phyloP scores from a whole-genome alignment of 225 moss, liverwort and hornwort genomes.

The Straminergon stramineum region DNA sequence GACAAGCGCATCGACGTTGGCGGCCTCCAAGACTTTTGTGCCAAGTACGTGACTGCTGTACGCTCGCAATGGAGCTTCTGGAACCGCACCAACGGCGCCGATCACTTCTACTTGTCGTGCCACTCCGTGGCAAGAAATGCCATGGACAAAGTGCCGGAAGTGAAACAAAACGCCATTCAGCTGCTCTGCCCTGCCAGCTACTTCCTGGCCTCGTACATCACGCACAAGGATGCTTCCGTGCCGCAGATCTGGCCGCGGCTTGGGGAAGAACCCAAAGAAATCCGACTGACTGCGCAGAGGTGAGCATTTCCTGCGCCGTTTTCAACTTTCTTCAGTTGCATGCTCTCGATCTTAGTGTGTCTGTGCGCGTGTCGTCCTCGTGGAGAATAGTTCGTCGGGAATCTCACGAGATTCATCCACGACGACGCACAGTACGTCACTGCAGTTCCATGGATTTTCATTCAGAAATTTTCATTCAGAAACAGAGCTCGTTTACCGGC shows the following conservation, averaged over 20 bases:
- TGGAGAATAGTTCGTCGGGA: not conserved
- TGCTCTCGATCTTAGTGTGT: not conserved
- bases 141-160: conserved; percentile 33
- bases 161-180: conserved; percentile 53
- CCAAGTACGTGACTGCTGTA: conserved; percentile 32
- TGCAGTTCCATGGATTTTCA: not conserved
- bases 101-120: conserved; percentile 71
- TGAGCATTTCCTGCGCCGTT: not conserved
- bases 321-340: not conserved
- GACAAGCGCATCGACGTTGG: conserved; percentile 41
- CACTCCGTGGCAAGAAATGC: conserved; percentile 61
- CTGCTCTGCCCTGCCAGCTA: conserved; percentile 69
- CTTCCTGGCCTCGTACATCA: conserved; percentile 45
- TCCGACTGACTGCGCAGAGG: conserved; percentile 7
- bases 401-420: not conserved
- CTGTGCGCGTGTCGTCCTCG: not conserved
- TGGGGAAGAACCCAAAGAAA: conserved; percentile 19
- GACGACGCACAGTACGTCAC: too few species aligned
- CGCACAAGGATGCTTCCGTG: conserved; percentile 68
- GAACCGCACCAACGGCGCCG: conserved; percentile 55
- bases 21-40: conserved; percentile 40
- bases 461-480: not conserved
- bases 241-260: conserved; percentile 68
- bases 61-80: conserved; percentile 46
- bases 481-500: not conserved